Base-by-base conservation (phyloP, 2,329 filamentous ascomycete genomes). In the Parastagonospora avenae region DNA sequence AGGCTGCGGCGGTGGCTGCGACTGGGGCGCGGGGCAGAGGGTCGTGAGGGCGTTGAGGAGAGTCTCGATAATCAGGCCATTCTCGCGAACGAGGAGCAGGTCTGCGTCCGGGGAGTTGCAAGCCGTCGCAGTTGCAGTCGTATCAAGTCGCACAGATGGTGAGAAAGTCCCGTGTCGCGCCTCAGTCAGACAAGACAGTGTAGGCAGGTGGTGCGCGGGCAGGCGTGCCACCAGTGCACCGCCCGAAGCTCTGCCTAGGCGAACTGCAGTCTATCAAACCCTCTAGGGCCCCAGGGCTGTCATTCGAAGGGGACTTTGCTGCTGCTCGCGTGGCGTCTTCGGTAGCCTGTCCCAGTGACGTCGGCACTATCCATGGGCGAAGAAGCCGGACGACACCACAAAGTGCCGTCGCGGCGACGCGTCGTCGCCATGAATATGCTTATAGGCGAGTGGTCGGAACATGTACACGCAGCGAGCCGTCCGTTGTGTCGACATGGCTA, bases 1-100 rank as follows among this genome's bases (percentile, higher is more conserved):
- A 35, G 38, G 38, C n/a, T 14, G 14, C 8, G 32, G 15, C 9
- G 7, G 42, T 16, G 35, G 14, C 16, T 38, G 32, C 33, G 32
- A 29, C 32, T 19, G 24, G 30, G 24, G 33, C 7, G 24, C 41
- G 30, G 29, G 30, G 41, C 15, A 28, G 14, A n/a, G 30, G 12
- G 27, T 40, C 19, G 24, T 11, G 35, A 38, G 7, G 28, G 31
- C 16, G 10, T 32, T 10, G 30, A 32, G 30, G 30, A 32, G 19
- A 24, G 19, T 24, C n/a, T n/a, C n/a, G n/a, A n/a, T n/a, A n/a
- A 33, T 42, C 41, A 42, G 29, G 41, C 41, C 41, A 42, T 42
- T 33, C n/a, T 42, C 33, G 39, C 33, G 19, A 24, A 24, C 19
- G 19, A 24, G 19, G 19, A 3, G 3, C 3, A 24, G 19, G 19